Evolutionary conservation across 306 rosid species (phyloP), one percentile per base, ranked within the genome.

Genomic region (Nissolia schottii): DNA sequence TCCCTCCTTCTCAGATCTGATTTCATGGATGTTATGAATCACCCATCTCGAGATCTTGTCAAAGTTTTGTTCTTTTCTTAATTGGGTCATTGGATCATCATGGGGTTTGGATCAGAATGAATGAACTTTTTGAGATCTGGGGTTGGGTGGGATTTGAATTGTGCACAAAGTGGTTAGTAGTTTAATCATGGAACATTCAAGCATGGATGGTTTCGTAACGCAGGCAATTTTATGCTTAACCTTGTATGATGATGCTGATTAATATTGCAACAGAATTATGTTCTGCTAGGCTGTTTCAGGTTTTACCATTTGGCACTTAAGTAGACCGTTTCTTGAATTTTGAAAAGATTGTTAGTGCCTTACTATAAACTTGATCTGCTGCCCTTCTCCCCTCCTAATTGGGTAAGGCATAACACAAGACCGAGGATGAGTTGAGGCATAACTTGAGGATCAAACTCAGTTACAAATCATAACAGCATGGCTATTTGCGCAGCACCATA

Each of bases 1-100:
- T 76, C 66, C 64, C 3, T 4, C 43, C 5, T 19, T 54, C 15
- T 62, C 28, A 31, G 87, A 79, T 79, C 82, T 75, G 57, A 2
- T 72, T 37, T 22, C 54, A 62, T 82, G 6, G 8, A 1, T 25
- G 19, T 67, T 12, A 48, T 46, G 58, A 32, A 61, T 37, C 54
- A 31, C 76, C 75, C 80, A 9, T 55, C 22, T 65, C 7, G 2
- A 24, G 54, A 67, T 70, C 75, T 71, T 13, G 50, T 38, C 46
- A 10, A 76, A 45, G n/a, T 0, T 6, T 29, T 46, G 0, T 15
- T 65, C 67, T 77, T 77, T 58, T 60, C 37, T 65, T 8, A 41
- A 31, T 1, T 79, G 76, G 49, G 54, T 34, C 6, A 12, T 70
- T 12, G 29, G 40, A 74, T 74, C 48, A n/a, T n/a, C 16, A 37